Evolutionary conservation across 495 filamentous ascomycete genomes (phyloP), one percentile per base, ranked within the genome.

Genomic region (Recurvomyces mirabilis): DNA sequence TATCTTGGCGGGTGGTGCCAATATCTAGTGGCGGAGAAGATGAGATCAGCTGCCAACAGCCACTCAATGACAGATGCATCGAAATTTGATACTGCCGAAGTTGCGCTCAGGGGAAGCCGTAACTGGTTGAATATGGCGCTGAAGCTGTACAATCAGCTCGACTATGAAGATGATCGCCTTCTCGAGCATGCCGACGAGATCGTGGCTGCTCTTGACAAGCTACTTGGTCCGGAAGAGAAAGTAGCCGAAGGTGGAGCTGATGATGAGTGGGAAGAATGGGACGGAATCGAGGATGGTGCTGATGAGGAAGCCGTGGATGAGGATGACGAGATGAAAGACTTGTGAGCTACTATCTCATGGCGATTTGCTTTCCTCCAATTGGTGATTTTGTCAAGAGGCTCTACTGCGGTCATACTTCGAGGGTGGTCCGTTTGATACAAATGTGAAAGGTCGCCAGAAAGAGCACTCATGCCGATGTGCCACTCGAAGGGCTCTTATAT

Each of bases 1-100:
- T 99, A 99, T 65, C 68, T 96, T 2, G 89, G 93, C 24, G 93
- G 93, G 9, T 99, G 89, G 82, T 82, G 82, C 43, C 69, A 86
- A 45, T 83, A 84, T 56, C 69, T 91, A 42, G 65, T 82, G 43
- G 87, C 83, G 0, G 77, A 73, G 57, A 64, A 51, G 29, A 22
- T 43, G 29, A 44, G 46, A 39, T 36, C 28, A 18, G 33, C 43
- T 7, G 20, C 15, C 14, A 57, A 58, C 39, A 48, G 30, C 18
- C 35, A 35, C 30, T 65, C 71, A 38, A 41, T 40, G 18, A 50
- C 53, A 21, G 57, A 47, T 14, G 61, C 61, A 46, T n/a, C n/a
- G n/a, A 67, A 62, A 51, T 46, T 55, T 38, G 54, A 46, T 7
- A 66, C 57, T 5, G 51, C 55, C 31, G 68, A 67, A 42, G 60